A percentile compares a stretch with the other conserved stretches of the same genome.
phyloP scores from a whole-genome alignment of 1,284 basidiomycete genomes.

The Cutaneotrichosporon sp. region DNA sequence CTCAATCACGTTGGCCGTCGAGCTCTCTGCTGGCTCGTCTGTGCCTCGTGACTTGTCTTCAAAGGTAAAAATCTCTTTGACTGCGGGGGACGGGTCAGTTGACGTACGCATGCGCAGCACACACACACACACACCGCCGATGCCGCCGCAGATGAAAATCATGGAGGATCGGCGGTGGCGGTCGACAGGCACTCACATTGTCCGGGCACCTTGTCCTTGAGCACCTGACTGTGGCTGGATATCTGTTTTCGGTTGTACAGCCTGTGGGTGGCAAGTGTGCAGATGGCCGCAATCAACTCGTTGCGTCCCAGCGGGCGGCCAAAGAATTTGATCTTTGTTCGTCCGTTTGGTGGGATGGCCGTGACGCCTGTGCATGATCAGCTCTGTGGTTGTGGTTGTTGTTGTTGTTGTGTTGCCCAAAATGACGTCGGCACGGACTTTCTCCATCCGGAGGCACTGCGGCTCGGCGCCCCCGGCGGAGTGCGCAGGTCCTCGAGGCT shows the following conservation, averaged over 20 bases:
- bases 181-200: constrained; percentile 12
- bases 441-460: no score
- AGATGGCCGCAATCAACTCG: constrained; percentile 53
- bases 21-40: constrained; percentile 16
- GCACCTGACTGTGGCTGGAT: constrained; percentile 46
- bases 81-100: constrained; percentile 11
- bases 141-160: background rate
- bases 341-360: constrained; percentile 25
- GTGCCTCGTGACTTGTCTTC: constrained; percentile 20
- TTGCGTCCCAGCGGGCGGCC: constrained; percentile 53
- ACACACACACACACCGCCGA: background rate
- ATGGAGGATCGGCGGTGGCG: background rate
- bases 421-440: no score
- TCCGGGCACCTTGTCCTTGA: constrained; percentile 37
- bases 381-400: background rate
- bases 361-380: constrained; percentile 20
- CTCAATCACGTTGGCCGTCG: constrained; percentile 21
- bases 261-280: constrained; percentile 49
- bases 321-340: constrained; percentile 49
- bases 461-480: no score
- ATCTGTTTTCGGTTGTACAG: constrained; percentile 45
- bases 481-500: no score
- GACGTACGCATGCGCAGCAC: background rate
- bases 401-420: no score
- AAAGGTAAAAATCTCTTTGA: constrained; percentile 24